A percentile compares a stretch with the other conserved stretches of the same genome.
Evolutionary conservation across 2,329 filamentous ascomycete genomes (phyloP).

Genomic region (Colletotrichum limetticola): DNA sequence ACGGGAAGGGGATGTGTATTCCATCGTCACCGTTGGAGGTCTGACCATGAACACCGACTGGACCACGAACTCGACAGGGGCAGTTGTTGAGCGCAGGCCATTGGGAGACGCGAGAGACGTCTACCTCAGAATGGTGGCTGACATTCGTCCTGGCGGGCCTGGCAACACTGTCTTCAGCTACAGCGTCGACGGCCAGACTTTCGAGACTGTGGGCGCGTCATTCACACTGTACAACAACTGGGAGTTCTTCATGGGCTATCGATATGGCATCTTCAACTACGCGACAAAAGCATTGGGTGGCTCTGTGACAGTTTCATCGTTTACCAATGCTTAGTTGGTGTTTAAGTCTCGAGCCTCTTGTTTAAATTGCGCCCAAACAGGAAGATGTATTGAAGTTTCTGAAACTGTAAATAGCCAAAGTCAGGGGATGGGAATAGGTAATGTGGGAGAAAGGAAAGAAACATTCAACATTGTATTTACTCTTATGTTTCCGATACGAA

Average conservation of each 20-base stretch:
- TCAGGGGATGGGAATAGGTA: too few relatives aligned
- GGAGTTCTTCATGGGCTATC: conserved; percentile 59
- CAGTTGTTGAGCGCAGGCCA: not conserved
- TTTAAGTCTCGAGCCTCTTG: not conserved
- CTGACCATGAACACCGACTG: not conserved
- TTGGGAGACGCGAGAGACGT: conserved; percentile 16
- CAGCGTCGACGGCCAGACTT: conserved; percentile 54
- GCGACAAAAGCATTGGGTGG: conserved; percentile 49
- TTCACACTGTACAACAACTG: conserved; percentile 51
- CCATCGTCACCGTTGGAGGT: conserved; percentile 35
- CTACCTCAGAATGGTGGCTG: conserved; percentile 37
- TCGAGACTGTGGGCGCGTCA: conserved; percentile 46
- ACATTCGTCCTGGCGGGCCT: conserved; percentile 36
- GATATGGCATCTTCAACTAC: conserved; percentile 60
- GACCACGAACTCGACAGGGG: not conserved
- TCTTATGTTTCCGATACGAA: not conserved
- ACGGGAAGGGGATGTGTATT: conserved; percentile 43
- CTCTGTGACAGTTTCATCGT: conserved; percentile 15
- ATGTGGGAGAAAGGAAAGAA: too few relatives aligned
- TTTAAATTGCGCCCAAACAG: not conserved
- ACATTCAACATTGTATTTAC: not conserved
- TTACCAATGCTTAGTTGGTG: not conserved
- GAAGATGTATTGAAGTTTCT: too few relatives aligned
- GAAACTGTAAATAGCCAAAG: too few relatives aligned
- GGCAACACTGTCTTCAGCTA: conserved; percentile 44